phyloP scores from a whole-genome alignment of 108 stramenopile genomes.

The Parietichytrium sp. region DNA sequence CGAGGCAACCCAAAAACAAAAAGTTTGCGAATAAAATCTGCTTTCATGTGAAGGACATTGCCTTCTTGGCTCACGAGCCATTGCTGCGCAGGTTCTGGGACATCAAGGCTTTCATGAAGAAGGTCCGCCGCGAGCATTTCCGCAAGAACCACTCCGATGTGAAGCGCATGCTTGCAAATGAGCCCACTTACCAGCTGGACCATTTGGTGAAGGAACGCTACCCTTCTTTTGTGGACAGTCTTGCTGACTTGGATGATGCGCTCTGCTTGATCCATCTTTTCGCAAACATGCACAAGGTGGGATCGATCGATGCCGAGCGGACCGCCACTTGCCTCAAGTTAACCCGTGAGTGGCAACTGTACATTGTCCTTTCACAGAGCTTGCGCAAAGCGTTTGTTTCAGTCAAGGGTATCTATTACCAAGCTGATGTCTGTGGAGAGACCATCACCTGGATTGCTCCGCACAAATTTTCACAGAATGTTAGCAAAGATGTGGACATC shows the following conservation, averaged over 20 bases:
- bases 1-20: slow-evolving; percentile 75
- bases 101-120: slow-evolving; percentile 61
- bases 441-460: slow-evolving; percentile 83
- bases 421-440: slow-evolving; percentile 72
- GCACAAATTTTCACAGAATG: slow-evolving; percentile 87
- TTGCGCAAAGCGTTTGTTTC: slow-evolving; percentile 93
- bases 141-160: slow-evolving; percentile 85
- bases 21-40: slow-evolving; percentile 81
- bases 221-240: slow-evolving; percentile 91
- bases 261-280: slow-evolving; percentile 87
- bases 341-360: slow-evolving; percentile 86
- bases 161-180: slow-evolving; percentile 67
- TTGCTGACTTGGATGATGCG: slow-evolving; percentile 94
- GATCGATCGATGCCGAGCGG: slow-evolving; percentile 70
- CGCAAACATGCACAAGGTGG: slow-evolving; percentile 74
- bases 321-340: slow-evolving; percentile 77
- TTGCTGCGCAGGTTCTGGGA: slow-evolving; percentile 92
- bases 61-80: slow-evolving; percentile 92
- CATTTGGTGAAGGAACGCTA: slow-evolving; percentile 97
- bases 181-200: slow-evolving; percentile 85
- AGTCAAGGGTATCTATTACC: slow-evolving; percentile 95
- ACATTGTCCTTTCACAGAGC: slow-evolving; percentile 73
- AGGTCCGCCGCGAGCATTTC: slow-evolving; percentile 67
- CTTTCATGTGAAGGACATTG: slow-evolving; percentile 96
- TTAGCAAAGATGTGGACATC: slow-evolving; percentile 92